phyloP scores from a whole-genome alignment of 148 eudicot genomes.

The Spergularia bocconei region DNA sequence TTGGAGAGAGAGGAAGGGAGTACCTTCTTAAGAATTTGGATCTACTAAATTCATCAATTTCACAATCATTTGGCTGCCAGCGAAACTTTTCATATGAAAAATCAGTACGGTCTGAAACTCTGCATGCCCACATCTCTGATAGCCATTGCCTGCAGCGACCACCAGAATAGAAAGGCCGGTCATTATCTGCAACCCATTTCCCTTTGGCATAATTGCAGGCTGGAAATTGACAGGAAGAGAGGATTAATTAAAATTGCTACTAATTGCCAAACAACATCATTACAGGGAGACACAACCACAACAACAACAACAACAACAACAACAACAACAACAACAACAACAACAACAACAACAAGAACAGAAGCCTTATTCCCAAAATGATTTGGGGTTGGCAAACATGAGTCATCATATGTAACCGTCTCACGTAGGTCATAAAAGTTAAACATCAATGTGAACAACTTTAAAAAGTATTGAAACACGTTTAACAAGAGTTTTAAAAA shows the following conservation, averaged over 20 bases:
- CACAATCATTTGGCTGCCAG: constrained; percentile 78
- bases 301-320: too few relatives aligned
- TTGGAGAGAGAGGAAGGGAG: background rate
- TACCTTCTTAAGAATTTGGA: constrained; percentile 67
- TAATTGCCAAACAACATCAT: background rate
- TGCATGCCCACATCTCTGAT: constrained; percentile 92
- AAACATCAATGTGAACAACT: too few relatives aligned
- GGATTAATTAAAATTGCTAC: background rate
- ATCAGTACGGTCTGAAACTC: constrained; percentile 70
- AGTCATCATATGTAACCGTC: too few relatives aligned
- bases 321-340: too few relatives aligned
- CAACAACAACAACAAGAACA: too few relatives aligned
- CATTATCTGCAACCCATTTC: constrained; percentile 73
- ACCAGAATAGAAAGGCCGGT: constrained; percentile 79
- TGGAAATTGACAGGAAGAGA: constrained; percentile 30
- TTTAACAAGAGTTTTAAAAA: too few relatives aligned
- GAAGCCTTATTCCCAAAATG: too few relatives aligned
- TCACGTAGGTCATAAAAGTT: too few relatives aligned
- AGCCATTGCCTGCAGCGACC: constrained; percentile 83
- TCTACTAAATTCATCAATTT: constrained; percentile 64
- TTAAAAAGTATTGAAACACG: too few relatives aligned
- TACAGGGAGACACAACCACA: too few relatives aligned
- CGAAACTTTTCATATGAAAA: constrained; percentile 77
- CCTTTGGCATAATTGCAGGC: constrained; percentile 79
- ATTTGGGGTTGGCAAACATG: too few relatives aligned